Evolutionary conservation across 2,329 filamentous ascomycete genomes (phyloP), one percentile per base, ranked within the genome.

Genomic region (Diaporthe sp.): DNA sequence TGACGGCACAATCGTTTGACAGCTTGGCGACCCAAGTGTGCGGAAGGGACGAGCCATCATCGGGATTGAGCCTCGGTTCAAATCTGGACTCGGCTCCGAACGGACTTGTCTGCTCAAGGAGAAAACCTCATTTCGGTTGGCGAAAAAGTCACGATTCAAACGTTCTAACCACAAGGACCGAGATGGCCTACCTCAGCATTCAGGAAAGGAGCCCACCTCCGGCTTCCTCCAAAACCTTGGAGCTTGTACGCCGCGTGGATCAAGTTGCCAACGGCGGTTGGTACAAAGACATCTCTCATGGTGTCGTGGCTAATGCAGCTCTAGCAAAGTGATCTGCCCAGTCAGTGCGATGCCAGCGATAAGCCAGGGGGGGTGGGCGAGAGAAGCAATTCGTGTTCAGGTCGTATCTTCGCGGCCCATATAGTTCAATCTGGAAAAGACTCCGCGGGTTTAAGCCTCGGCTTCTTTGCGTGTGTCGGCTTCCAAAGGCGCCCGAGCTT

Each of bases 371-470:
- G 27, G 17, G 10, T 15, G 12, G 19, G 10, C 53, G 27, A 13
- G 39, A 68, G 47, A 68, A 39, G 63, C 32, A 53, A 53, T 68
- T 68, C 44, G 44, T 68, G 63, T 68, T 37, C 61, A 53, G 47
- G 63, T 53, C 32, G 15, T 44, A 39, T 30, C n/a, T 7, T 8
- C n/a, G 44, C 44, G 63, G 63, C 35, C 63, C 63, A 39, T 53
- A 9, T 51, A 13, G 47, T 68, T 68, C 63, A 53, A 51, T 68
- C 17, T 27, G 63, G 63, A 68, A 68, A 53, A 27, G 32, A 50
- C 44, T 68, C 63, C 63, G 47, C 47, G 25, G 63, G 25, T 53
- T 53, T 27, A 39, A 51, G 63, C 63, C 63, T 66, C 32, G 63
- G 47, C 47, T 22, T 53, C 47, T 13, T 39, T 19, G 44, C 47